These are phyloP conservation scores for Xylariomycetidae sp. DNA, from an alignment of 2,329 filamentous ascomycete species.

Conservation along the genomic window DNA sequence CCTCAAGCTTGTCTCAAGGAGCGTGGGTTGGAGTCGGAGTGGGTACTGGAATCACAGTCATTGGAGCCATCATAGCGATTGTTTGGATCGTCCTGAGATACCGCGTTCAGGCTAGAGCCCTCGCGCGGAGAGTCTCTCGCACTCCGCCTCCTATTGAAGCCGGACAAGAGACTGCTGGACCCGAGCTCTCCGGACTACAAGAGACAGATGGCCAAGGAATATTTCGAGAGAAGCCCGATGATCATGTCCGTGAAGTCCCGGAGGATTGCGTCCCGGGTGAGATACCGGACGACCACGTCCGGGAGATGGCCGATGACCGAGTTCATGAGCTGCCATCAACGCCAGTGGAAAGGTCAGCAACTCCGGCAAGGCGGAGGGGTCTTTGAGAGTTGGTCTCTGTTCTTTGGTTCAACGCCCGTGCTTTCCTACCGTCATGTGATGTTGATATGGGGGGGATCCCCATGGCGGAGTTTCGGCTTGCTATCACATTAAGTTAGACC, in stretches of 20 bases:
- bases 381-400: no score
- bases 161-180: not conserved
- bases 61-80: conserved; percentile 1
- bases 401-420: no score
- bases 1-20: conserved; percentile 1
- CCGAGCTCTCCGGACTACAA: not conserved
- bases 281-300: conserved; percentile 3
- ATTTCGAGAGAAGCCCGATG: not conserved
- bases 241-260: not conserved
- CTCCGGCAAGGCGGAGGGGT: no score
- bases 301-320: no score
- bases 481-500: no score
- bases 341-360: no score
- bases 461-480: no score
- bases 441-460: no score
- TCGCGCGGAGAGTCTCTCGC: no score
- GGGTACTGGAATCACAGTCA: not conserved
- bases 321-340: no score
- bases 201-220: not conserved
- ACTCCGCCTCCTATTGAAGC: conserved; percentile 1
- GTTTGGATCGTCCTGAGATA: conserved; percentile 6
- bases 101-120: no score
- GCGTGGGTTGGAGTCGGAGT: conserved; percentile 6
- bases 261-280: not conserved
- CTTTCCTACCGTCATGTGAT: no score